Percentiles rank a stretch among this genome's conserved stretches.
These are phyloP conservation scores for Paecilomyces niveus DNA, from an alignment of 2,329 filamentous ascomycete genomes.

Conservation along the genomic window DNA sequence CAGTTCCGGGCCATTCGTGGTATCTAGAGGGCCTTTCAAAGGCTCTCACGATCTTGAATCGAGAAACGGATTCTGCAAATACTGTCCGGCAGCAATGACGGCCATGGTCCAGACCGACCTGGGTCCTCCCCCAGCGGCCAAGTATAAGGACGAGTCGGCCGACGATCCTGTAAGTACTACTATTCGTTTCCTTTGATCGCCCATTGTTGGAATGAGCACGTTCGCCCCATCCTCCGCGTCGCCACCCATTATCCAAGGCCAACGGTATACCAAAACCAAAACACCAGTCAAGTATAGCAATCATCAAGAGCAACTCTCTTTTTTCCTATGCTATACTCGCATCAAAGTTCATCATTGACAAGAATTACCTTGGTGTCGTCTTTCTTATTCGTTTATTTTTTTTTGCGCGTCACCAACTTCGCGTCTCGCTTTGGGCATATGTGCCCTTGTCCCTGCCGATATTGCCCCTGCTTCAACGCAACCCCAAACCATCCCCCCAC, in stretches of 20 bases:
- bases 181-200: conserved; percentile 10
- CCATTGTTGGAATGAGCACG: conserved; percentile 2
- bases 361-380: neutral
- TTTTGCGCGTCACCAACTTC: conserved; percentile 17
- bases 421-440: conserved; percentile 12
- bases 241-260: neutral
- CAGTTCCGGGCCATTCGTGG: conserved; percentile 2
- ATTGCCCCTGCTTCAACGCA: neutral
- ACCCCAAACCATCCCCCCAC: neutral
- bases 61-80: conserved; percentile 9
- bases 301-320: neutral
- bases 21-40: neutral
- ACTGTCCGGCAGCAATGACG: conserved; percentile 29
- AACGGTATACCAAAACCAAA: neutral
- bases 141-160: conserved; percentile 43
- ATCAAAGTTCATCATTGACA: neutral
- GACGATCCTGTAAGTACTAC: conserved; percentile 41
- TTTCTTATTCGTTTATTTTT: conserved; percentile 6
- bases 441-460: conserved; percentile 1
- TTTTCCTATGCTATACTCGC: neutral
- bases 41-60: conserved; percentile 3
- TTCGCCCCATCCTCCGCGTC: neutral
- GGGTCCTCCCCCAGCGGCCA: conserved; percentile 27
- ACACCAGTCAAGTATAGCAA: neutral
- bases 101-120: conserved; percentile 39